These are phyloP conservation scores for Apiospora aurea DNA, from an alignment of 2,329 filamentous ascomycete genomes.

Conservation along the genomic window DNA sequence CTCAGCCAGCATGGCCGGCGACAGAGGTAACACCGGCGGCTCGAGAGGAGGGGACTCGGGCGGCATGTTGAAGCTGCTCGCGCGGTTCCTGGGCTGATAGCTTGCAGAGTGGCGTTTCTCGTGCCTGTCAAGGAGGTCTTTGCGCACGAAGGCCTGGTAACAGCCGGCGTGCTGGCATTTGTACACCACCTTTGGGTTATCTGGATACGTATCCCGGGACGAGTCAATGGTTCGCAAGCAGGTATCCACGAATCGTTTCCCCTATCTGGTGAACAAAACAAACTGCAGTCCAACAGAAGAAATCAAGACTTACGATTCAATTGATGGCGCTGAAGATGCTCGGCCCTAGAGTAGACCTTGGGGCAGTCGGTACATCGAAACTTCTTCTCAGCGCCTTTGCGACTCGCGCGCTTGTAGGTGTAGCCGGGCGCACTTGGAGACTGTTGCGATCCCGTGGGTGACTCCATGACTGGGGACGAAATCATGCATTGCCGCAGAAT, in stretches of 20 bases:
- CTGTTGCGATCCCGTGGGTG: slow-evolving; percentile 10
- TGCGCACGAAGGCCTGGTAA: slow-evolving; percentile 78
- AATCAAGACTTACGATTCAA: slow-evolving; percentile 70
- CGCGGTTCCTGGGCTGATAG: slow-evolving; percentile 57
- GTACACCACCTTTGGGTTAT: slow-evolving; percentile 82
- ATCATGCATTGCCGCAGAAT: not conserved
- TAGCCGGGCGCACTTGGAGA: slow-evolving; percentile 16
- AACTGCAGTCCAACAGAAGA: no score
- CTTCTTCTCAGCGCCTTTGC: slow-evolving; percentile 18
- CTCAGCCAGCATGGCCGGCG: slow-evolving; percentile 31
- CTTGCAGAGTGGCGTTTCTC: slow-evolving; percentile 68
- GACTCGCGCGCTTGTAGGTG: slow-evolving; percentile 21
- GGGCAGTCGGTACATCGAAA: slow-evolving; percentile 57
- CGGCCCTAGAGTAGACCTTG: slow-evolving; percentile 81
- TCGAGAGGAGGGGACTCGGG: not conserved
- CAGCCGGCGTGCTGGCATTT: slow-evolving; percentile 78
- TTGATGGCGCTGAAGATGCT: slow-evolving; percentile 83
- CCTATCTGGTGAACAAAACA: no score
- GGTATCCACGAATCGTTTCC: no score
- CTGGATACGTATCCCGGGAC: slow-evolving; percentile 48
- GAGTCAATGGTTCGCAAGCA: slow-evolving; percentile 33
- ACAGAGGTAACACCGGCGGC: not conserved
- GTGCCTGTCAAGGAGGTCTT: slow-evolving; percentile 76
- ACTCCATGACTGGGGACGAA: not conserved
- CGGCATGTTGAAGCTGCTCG: slow-evolving; percentile 52